A percentile compares a stretch with the other conserved stretches of the same genome.
phyloP scores from a whole-genome alignment of 495 filamentous ascomycete genomes.

The Hamigera avellanea region DNA sequence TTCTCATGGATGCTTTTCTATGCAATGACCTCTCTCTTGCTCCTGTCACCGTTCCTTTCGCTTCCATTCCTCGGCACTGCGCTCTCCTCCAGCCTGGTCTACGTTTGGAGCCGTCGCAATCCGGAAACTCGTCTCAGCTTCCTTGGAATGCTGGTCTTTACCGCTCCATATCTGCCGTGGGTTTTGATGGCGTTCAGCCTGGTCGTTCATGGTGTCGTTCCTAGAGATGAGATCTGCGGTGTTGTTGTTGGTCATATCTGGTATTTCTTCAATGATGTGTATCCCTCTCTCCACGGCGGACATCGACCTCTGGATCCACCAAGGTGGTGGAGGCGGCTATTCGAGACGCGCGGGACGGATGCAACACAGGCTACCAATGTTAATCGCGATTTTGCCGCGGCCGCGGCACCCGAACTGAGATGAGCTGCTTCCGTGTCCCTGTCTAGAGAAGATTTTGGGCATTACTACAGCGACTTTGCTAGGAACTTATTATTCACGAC shows the following conservation, averaged over 20 bases:
- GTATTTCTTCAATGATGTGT: conserved; percentile 98
- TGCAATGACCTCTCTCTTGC: conserved; percentile 61
- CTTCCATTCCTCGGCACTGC: conserved; percentile 90
- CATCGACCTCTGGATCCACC: conserved; percentile 84
- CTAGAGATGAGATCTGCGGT: conserved; percentile 93
- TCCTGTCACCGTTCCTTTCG: conserved; percentile 67
- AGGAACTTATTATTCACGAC: background rate
- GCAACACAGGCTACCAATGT: conserved; percentile 19
- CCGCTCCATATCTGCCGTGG: conserved; percentile 92
- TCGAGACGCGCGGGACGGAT: conserved; percentile 39
- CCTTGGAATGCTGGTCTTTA: conserved; percentile 79
- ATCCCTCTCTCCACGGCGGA: conserved; percentile 78
- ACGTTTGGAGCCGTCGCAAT: conserved; percentile 95
- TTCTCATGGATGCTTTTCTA: conserved; percentile 93
- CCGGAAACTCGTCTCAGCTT: conserved; percentile 87
- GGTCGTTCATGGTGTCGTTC: conserved; percentile 71
- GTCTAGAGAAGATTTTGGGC: too few relatives aligned
- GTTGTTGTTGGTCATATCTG: conserved; percentile 90
- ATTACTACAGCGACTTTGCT: background rate
- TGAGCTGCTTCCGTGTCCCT: conserved; percentile 8
- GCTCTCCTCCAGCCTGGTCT: conserved; percentile 83
- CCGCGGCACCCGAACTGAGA: conserved; percentile 27
- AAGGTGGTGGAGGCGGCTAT: conserved; percentile 79
- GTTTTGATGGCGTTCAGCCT: conserved; percentile 87
- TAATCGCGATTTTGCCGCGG: conserved; percentile 27